Base-by-base conservation (phyloP, 768 basidiomycete genomes). In the Suillus brevipes region DNA sequence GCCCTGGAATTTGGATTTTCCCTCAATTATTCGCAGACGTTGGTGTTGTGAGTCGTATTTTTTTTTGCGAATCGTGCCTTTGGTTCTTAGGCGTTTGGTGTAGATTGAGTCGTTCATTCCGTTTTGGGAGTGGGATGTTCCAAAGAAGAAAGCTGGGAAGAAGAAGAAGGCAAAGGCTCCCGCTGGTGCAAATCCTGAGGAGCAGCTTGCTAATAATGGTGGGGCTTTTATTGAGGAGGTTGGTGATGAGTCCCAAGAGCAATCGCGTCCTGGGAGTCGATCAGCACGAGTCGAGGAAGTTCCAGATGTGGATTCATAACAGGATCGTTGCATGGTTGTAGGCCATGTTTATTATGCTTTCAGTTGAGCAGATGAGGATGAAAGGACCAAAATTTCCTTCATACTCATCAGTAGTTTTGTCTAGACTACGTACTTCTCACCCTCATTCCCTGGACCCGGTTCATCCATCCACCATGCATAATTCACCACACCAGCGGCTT, bases 1-100 rank as follows among this genome's bases (percentile, higher is more conserved):
- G 89, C 66, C 94, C 94, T 16, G 97, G 96, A 50, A 97, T 99
- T 57, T 99, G 97, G 97, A 91, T 99, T 80, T 99, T 98, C 83
- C 97, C 97, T 0, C 90, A 97, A 74, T 80, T 99, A 38, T 99
- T 99, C 69, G 97, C 97, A 16, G 97, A 99, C 72, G 97, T 98
- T 63, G 96, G 97, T 77, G 97, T 99, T 73, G 97, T 99, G 75
- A 78, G 97, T 89, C 42, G 3, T 40, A n/a, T 28, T 23, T 18
- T 31, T 28, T 63, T 47, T 66, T 57, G 53, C 58, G 53, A 61
- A 45, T 16, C 4, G 0, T 40, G 10, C 20, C 1, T 5, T 47
- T 65, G 38, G 58, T 36, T 36, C 25, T 38, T 8, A 58, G 34
- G 50, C 23, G 9, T 42, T 47, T 14, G 45, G 6, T 50, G n/a